Percentiles rank a stretch among this genome's conserved stretches.
These are phyloP conservation scores for Macrotyloma uniflorum DNA, from an alignment of 306 rosid species.

Conservation along the genomic window DNA sequence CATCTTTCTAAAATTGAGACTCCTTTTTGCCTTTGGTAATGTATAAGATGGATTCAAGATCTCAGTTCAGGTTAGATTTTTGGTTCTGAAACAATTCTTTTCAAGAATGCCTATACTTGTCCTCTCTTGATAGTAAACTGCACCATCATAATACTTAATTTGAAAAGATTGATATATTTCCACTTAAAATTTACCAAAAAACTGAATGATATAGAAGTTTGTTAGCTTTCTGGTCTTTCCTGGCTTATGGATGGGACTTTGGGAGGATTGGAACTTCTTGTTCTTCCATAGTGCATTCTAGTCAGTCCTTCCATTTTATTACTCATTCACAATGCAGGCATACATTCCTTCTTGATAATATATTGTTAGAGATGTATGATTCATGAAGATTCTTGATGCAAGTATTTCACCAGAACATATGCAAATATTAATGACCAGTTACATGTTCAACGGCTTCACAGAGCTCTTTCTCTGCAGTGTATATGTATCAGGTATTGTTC, in stretches of 20 bases:
- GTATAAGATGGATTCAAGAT: not conserved
- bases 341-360: not conserved
- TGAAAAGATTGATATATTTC: not conserved
- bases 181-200: not conserved
- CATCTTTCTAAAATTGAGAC: not conserved
- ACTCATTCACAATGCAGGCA: conserved; percentile 3
- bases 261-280: not conserved
- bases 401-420: not conserved
- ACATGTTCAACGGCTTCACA: not conserved
- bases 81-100: not conserved
- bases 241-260: not conserved
- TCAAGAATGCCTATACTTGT: not conserved
- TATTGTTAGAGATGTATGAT: not conserved
- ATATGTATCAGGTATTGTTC: not conserved
- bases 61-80: conserved; percentile 2
- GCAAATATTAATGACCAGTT: not conserved
- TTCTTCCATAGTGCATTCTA: not conserved
- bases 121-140: conserved; percentile 2
- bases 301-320: not conserved
- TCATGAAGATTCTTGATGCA: not conserved
- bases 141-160: not conserved
- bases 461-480: not conserved
- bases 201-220: not conserved
- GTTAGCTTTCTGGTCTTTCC: not conserved
- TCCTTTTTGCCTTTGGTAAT: not conserved